Percentiles rank a stretch among this genome's conserved stretches.
These are phyloP conservation scores for Pleurotus giganteus DNA, from an alignment of 768 basidiomycete species.

Conservation along the genomic window DNA sequence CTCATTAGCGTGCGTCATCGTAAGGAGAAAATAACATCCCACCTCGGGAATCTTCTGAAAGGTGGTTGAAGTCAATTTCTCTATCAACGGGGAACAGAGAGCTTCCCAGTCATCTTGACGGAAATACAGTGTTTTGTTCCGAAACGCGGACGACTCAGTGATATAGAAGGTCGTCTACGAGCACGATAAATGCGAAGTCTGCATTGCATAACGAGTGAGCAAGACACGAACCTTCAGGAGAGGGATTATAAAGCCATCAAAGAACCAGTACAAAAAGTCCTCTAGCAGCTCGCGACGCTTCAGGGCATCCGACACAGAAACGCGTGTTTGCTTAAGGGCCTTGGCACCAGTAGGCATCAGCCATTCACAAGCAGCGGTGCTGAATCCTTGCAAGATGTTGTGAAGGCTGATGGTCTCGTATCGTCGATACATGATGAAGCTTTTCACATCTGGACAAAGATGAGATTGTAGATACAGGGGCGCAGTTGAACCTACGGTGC, in stretches of 20 bases:
- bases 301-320: constrained; percentile 61
- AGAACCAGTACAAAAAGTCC: constrained; percentile 94
- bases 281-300: constrained; percentile 82
- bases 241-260: constrained; percentile 79
- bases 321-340: constrained; percentile 40
- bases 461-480: background rate
- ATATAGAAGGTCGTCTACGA: constrained; percentile 88
- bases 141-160: constrained; percentile 85
- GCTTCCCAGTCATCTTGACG: constrained; percentile 92
- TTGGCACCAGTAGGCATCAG: constrained; percentile 45
- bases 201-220: constrained; percentile 15
- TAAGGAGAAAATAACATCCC: constrained; percentile 12
- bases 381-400: constrained; percentile 71
- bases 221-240: constrained; percentile 78
- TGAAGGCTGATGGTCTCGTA: constrained; percentile 82
- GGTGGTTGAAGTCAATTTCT: constrained; percentile 65
- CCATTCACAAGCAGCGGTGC: constrained; percentile 79
- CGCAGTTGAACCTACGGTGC: constrained; percentile 39
- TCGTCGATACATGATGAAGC: constrained; percentile 74
- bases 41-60: constrained; percentile 75
- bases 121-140: constrained; percentile 86
- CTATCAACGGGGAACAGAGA: constrained; percentile 79
- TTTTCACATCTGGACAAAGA: constrained; percentile 55
- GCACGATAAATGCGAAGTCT: background rate
- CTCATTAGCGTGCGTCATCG: background rate